Base-by-base conservation (phyloP, 768 basidiomycete genomes). In the Russula ochroleuca region DNA sequence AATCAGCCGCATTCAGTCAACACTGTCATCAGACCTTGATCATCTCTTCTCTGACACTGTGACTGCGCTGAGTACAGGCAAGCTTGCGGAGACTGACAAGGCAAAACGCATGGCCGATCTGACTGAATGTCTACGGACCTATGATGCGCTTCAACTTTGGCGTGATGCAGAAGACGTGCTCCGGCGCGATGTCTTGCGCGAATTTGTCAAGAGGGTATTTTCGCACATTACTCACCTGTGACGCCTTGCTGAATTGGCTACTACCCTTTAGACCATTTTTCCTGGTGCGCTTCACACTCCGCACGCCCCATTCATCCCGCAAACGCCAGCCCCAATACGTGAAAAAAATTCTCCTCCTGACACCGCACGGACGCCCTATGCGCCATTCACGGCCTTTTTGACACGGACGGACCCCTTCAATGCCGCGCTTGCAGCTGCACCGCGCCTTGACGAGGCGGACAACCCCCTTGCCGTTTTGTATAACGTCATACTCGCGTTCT, bases 151-250 rank as follows among this genome's bases (percentile, higher is more conserved):
- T 55, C 83, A 85, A 14, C 82, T 93, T 9, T 94, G 92, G 90
- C 77, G 84, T 69, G 86, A 91, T 66, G 96, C 94, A 1, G 95
- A 96, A 75, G 90, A 94, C 63, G 85, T 97, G 19, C 75, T 98
- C 56, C 79, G 87, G 60, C 78, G 77, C 57, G 84, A 88, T 49
- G 77, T 97, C 41, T 81, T 94, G 40, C 83, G 84, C 2, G 81
- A 80, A 15, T 95, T 94, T 69, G 80, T 94, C 10, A 85, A 83
- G 69, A 89, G 90, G 79, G 94, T 88, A 58, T 43, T 72, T 68
- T 69, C n/a, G 37, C n/a, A 50, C 47, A 49, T 6, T 31, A 35
- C 17, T 19, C 40, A 21, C 40, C 21, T 14, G 37, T 48, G 3
- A 40, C 37, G 23, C 25, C 28, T n/a, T 33, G 28, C 14, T 54